These are phyloP conservation scores for Wakefieldia striispora DNA, from an alignment of 768 basidiomycete species.

Conservation along the genomic window DNA sequence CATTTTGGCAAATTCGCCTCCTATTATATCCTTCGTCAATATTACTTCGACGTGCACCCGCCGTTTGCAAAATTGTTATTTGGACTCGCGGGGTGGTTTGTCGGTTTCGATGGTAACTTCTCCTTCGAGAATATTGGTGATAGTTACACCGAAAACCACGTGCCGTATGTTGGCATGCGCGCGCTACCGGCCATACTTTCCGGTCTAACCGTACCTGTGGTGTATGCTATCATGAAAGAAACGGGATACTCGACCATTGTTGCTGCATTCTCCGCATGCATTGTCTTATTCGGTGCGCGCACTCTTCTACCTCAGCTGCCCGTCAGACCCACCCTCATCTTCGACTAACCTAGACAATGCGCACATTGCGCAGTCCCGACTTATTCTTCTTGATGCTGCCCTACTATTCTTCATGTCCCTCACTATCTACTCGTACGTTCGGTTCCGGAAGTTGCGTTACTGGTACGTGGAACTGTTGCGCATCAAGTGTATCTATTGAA, in stretches of 20 bases:
- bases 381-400: conserved; percentile 93
- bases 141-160: conserved; percentile 79
- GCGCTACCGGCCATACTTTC: conserved; percentile 90
- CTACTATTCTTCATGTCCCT: conserved; percentile 95
- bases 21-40: conserved; percentile 88
- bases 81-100: conserved; percentile 92
- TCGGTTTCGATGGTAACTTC: conserved; percentile 94
- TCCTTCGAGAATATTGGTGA: conserved; percentile 95
- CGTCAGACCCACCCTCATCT: conserved; percentile 3
- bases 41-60: conserved; percentile 99
- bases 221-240: conserved; percentile 98
- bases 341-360: conserved; percentile 71
- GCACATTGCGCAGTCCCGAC: conserved; percentile 92
- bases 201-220: conserved; percentile 84
- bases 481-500: not conserved
- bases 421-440: conserved; percentile 89
- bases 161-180: conserved; percentile 93
- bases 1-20: conserved; percentile 99
- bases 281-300: conserved; percentile 84
- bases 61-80: conserved; percentile 95
- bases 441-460: conserved; percentile 94
- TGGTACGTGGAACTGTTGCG: conserved; percentile 43
- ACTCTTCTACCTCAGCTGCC: not conserved
- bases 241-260: conserved; percentile 92
- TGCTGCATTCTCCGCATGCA: conserved; percentile 81